Evolutionary conservation across 345 rosid genomes (phyloP).

Genomic region (Camelina sativa): DNA sequence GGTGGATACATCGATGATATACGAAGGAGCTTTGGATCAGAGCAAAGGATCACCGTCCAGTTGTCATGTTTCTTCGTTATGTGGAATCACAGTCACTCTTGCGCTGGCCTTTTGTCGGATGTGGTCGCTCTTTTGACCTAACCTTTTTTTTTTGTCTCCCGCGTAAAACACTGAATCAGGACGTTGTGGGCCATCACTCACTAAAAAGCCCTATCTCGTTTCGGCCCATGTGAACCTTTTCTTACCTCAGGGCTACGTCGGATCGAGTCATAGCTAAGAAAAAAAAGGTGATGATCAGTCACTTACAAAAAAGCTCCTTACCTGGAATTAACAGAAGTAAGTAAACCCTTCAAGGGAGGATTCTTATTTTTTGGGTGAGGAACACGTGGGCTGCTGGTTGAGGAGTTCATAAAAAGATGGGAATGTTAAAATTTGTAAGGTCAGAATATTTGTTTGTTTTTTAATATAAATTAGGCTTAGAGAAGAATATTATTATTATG

Average conservation of each 20-base stretch:
- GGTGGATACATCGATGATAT: constrained; percentile 62
- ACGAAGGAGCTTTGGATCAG: constrained; percentile 63
- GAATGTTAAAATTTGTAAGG: constrained; percentile 32
- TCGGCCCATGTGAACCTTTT: constrained; percentile 42
- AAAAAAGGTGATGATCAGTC: constrained; percentile 40
- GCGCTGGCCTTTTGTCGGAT: constrained; percentile 54
- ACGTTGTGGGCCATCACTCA: not conserved
- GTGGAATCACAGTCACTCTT: constrained; percentile 39
- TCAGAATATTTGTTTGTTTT: constrained; percentile 32
- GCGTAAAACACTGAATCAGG: constrained; percentile 19
- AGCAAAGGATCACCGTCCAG: constrained; percentile 54
- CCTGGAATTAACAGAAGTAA: not conserved
- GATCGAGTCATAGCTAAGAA: constrained; percentile 34
- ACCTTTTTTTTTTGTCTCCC: constrained; percentile 10
- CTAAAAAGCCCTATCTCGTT: constrained; percentile 26
- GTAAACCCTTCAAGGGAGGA: constrained; percentile 16
- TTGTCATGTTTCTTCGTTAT: constrained; percentile 34
- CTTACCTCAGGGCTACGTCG: constrained; percentile 42
- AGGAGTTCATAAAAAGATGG: constrained; percentile 13
- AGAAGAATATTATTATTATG: constrained; percentile 20
- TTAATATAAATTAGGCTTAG: constrained; percentile 31
- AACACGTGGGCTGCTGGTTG: constrained; percentile 35
- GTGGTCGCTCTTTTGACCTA: constrained; percentile 47
- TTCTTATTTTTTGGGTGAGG: constrained; percentile 29
- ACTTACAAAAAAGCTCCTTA: not conserved